Evolutionary conservation across 345 rosid species (phyloP).

Genomic region (Rhizophora mangle): DNA sequence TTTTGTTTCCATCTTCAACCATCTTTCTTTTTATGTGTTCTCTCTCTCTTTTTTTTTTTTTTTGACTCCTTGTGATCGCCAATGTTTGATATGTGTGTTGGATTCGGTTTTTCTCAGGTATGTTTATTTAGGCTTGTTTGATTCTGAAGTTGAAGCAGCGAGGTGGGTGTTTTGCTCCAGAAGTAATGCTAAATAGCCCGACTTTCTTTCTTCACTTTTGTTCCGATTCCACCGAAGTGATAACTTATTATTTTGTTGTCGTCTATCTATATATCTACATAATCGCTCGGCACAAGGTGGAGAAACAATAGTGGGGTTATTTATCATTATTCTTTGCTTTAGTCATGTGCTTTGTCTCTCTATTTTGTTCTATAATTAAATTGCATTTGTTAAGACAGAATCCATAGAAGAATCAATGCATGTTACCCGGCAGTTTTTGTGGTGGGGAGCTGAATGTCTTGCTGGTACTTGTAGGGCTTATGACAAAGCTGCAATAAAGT

Average conservation of each 20-base stretch:
- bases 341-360: neutral
- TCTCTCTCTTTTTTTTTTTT: neutral
- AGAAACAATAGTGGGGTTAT: too few relatives aligned
- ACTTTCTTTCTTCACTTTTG: too few relatives aligned
- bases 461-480: slow-evolving; percentile 45
- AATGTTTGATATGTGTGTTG: neutral
- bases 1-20: neutral
- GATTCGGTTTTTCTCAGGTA: slow-evolving; percentile 45
- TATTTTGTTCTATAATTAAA: neutral
- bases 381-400: neutral
- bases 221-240: too few relatives aligned
- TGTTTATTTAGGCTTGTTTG: slow-evolving; percentile 90
- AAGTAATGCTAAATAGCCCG: too few relatives aligned
- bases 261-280: too few relatives aligned
- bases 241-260: too few relatives aligned
- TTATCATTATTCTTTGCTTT: neutral
- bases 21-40: too few relatives aligned
- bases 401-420: neutral
- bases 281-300: too few relatives aligned
- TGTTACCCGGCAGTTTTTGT: neutral
- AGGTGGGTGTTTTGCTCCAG: slow-evolving; percentile 37
- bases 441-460: neutral
- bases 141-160: slow-evolving; percentile 91
- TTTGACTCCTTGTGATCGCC: neutral
- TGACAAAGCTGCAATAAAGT: slow-evolving; percentile 93